These are phyloP conservation scores for Suhomyces ambrosiae DNA, from an alignment of 1,139 yeast species.

Conservation along the genomic window DNA sequence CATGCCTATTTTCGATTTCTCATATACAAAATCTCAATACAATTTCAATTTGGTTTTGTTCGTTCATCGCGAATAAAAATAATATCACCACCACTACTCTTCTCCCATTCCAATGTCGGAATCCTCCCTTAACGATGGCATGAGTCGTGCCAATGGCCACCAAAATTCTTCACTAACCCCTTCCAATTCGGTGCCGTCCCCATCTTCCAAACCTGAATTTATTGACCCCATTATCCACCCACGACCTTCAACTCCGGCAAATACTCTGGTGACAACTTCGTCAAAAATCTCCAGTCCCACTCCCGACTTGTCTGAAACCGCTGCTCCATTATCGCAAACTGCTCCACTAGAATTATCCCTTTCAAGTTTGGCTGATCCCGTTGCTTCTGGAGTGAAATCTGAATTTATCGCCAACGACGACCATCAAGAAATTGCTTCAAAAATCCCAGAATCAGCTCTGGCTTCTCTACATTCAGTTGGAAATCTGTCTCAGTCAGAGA, in stretches of 20 bases:
- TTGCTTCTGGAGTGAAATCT: background rate
- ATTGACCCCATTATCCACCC: background rate
- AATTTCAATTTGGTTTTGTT: no score
- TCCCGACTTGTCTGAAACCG: background rate
- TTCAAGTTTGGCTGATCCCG: background rate
- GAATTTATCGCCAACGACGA: background rate
- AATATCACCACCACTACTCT: constrained; percentile 3
- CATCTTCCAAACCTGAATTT: background rate
- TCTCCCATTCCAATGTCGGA: constrained; percentile 6
- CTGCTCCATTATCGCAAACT: background rate
- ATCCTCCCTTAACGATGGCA: background rate
- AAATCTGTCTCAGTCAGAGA: background rate
- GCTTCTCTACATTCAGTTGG: background rate
- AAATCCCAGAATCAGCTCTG: background rate
- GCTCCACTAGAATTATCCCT: background rate
- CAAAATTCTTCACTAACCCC: constrained; percentile 1
- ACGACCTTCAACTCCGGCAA: background rate
- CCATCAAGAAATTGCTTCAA: background rate
- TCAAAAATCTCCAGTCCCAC: background rate
- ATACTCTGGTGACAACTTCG: background rate
- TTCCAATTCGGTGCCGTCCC: background rate
- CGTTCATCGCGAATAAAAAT: constrained; percentile 1
- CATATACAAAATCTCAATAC: no score
- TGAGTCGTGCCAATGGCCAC: constrained; percentile 2
- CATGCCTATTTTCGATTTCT: background rate